Evolutionary conservation across 1,139 yeast genomes (phyloP), one percentile per base, ranked within the genome.

Genomic region (Saccharomycopsis phalli): DNA sequence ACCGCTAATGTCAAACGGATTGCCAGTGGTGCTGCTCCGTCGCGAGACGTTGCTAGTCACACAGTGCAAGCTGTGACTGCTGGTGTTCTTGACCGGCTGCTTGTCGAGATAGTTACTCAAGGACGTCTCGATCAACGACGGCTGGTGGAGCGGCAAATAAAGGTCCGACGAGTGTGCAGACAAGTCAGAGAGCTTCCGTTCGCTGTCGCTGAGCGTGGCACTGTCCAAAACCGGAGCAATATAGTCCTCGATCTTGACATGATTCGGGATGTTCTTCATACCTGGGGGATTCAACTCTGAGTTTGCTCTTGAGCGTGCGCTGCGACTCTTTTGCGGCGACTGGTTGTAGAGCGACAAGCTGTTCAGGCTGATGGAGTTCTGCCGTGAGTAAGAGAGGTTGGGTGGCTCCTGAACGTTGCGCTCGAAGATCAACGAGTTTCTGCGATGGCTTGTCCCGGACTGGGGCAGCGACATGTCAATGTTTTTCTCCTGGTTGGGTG

Each of bases 391-490:
- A 6, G 37, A 13, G 4, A 21, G 13, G 32, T 27, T 35, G 5
- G 47, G 47, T 14, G 32, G 46, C 34, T 44, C 47, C 27, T 44
- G 45, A 8, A 44, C 47, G 23, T 42, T 44, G 23, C 47, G 27
- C 29, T 44, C 47, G 27, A 44, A 44, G 19, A 44, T 44, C 25
- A 44, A 27, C n/a, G 42, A 39, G 26, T 36, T 33, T n/a, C 37
- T 35, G 4, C 40, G 18, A 13, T 31, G 14, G 8, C 30, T 26
- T 4, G 26, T 6, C n/a, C 33, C n/a, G 3, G 33, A 25, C n/a
- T 26, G 36, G 2, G 38, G 41, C 10, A 29, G 28, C n/a, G 38
- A 27, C 26, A 34, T 17, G 13, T 38, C 34, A 13, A 14, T 10
- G 17, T 8, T 17, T 25, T 11, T 28, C 17, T 35, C 28, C 20